These are phyloP conservation scores for Lipomyces yamanashiensis DNA, from an alignment of 805 yeast genomes.

Conservation along the genomic window DNA sequence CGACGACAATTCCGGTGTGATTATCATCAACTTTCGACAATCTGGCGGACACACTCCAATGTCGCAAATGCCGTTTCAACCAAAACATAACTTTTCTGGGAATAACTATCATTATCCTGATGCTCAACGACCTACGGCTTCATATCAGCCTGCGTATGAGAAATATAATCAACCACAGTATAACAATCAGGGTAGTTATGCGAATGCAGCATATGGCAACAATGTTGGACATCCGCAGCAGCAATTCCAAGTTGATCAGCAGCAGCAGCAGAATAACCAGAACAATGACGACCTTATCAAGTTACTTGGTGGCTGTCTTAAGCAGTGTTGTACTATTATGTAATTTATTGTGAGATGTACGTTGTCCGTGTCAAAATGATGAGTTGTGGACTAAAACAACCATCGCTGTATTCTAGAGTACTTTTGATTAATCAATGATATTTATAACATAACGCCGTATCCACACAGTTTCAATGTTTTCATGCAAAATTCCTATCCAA, in stretches of 20 bases:
- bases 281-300: constrained; percentile 28
- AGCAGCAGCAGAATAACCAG: constrained; percentile 38
- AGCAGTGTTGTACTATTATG: constrained; percentile 35
- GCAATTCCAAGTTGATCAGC: constrained; percentile 37
- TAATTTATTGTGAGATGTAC: not conserved
- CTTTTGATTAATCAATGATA: not conserved
- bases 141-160: constrained; percentile 20
- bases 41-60: constrained; percentile 45
- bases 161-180: constrained; percentile 19
- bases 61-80: constrained; percentile 30
- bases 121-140: constrained; percentile 37
- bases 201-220: constrained; percentile 24
- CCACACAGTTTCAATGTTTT: not conserved
- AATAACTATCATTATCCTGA: constrained; percentile 41
- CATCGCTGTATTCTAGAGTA: not conserved
- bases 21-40: constrained; percentile 66
- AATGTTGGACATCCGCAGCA: constrained; percentile 39
- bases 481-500: constrained; percentile 63
- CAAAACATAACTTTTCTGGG: constrained; percentile 46
- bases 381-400: too few relatives aligned
- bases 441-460: not conserved
- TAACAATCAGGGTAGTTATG: constrained; percentile 3
- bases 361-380: too few relatives aligned
- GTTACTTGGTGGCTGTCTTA: constrained; percentile 22
- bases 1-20: constrained; percentile 76